These are phyloP conservation scores for Aurifilum marmelostoma DNA, from an alignment of 2,329 filamentous ascomycete species.

Conservation along the genomic window DNA sequence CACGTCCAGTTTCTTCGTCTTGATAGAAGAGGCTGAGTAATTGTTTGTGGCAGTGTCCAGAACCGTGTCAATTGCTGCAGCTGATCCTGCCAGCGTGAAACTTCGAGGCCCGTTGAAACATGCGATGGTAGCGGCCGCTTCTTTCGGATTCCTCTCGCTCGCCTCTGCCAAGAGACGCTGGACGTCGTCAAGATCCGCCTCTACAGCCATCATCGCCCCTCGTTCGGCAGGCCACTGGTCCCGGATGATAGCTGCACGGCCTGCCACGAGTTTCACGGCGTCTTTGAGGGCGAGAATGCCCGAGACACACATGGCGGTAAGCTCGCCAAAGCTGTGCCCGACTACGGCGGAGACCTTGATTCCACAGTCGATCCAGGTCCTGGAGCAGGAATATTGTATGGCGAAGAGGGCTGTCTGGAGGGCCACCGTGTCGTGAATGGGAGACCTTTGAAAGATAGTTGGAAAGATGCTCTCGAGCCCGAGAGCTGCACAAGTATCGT, in stretches of 20 bases:
- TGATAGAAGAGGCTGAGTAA: conserved; percentile 36
- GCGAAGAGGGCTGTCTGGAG: conserved; percentile 47
- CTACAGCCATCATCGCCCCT: conserved; percentile 45
- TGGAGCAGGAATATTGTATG: conserved; percentile 43
- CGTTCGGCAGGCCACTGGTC: conserved; percentile 41
- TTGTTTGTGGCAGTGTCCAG: conserved; percentile 29
- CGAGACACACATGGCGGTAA: conserved; percentile 44
- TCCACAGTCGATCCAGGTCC: conserved; percentile 43
- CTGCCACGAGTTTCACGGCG: conserved; percentile 36
- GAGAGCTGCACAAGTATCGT: conserved; percentile 21
- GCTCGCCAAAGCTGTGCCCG: conserved; percentile 48
- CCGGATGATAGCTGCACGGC: conserved; percentile 37
- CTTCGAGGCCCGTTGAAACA: conserved; percentile 51
- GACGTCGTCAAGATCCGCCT: conserved; percentile 4
- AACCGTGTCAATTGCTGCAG: conserved; percentile 38
- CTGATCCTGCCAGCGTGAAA: conserved; percentile 47
- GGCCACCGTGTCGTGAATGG: conserved; percentile 33
- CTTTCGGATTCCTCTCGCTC: not conserved
- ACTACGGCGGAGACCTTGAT: conserved; percentile 37
- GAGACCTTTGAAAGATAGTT: conserved; percentile 36
- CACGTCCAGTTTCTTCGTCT: conserved; percentile 45
- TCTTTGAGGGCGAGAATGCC: conserved; percentile 39
- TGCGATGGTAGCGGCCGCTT: conserved; percentile 41
- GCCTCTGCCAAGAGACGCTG: conserved; percentile 8
- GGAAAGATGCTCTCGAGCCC: conserved; percentile 39